These are phyloP conservation scores for Epithele typhae DNA, from an alignment of 768 basidiomycete species.

Conservation along the genomic window DNA sequence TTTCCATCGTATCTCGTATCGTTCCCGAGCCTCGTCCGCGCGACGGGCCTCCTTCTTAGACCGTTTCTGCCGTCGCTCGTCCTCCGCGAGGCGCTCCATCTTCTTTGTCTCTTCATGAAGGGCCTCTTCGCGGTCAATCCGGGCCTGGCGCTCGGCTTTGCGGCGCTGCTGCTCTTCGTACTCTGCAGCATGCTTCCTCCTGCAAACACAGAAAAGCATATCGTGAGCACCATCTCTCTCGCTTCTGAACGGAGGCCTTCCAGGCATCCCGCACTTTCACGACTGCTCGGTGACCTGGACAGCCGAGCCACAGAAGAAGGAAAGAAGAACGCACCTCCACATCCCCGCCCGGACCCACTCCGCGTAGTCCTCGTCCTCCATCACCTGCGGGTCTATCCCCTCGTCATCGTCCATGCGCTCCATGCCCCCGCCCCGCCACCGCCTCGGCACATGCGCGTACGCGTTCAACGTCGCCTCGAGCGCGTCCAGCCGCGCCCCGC, in stretches of 20 bases:
- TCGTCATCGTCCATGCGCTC: conserved; percentile 42
- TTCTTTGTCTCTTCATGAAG: conserved; percentile 48
- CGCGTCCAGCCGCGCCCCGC: conserved; percentile 56
- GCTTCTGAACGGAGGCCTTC: too few species aligned
- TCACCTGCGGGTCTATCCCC: conserved; percentile 36
- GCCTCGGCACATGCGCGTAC: conserved; percentile 67
- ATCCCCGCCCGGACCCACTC: conserved; percentile 86
- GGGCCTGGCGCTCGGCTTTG: conserved; percentile 50
- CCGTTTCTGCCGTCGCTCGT: conserved; percentile 46
- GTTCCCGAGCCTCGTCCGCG: conserved; percentile 42
- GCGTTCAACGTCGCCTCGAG: conserved; percentile 62
- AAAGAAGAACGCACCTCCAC: conserved; percentile 54
- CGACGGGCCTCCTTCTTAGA: conserved; percentile 41
- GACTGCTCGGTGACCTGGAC: too few species aligned
- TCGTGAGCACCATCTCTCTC: too few species aligned
- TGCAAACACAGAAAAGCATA: conserved; percentile 27
- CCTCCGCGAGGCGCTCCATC: conserved; percentile 47
- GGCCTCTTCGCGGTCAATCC: conserved; percentile 49
- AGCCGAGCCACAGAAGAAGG: neutral
- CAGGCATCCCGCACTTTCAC: too few species aligned
- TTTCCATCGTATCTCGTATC: conserved; percentile 59
- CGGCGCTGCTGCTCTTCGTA: conserved; percentile 56
- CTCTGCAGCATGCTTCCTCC: conserved; percentile 66
- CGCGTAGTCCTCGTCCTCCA: conserved; percentile 87
- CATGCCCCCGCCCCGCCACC: conserved; percentile 48